A percentile compares a stretch with the other conserved stretches of the same genome.
Conservation (phyloP, 176 grass and related monocot genomes). For the Oryza australiensis region DNA sequence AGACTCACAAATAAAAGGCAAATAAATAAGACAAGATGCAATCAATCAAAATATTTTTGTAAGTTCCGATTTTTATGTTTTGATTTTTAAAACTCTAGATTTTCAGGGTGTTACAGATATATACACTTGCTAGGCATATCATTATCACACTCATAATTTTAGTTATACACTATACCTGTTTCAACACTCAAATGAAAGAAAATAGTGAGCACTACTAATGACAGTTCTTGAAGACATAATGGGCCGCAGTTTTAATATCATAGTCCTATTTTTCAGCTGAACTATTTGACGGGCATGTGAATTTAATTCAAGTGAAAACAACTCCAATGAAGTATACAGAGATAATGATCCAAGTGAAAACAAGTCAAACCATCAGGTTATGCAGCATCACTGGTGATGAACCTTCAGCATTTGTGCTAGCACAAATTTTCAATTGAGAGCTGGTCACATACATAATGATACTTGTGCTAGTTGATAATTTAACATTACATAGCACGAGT, state of each 20-base stretch:
- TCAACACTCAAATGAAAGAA: too few species aligned
- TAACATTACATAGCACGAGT: not conserved
- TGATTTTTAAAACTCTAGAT: too few species aligned
- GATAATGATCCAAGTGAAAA: not conserved
- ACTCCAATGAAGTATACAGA: not conserved
- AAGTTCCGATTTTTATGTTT: too few species aligned
- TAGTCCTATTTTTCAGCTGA: not conserved
- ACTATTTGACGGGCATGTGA: not conserved
- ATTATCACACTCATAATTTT: too few species aligned
- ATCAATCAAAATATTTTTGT: too few species aligned
- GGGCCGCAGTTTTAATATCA: not conserved
- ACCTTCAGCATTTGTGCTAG: not conserved
- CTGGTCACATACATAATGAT: not conserved
- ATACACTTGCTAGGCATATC: not conserved
- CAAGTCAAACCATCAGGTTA: not conserved
- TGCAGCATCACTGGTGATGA: constrained; percentile 1
- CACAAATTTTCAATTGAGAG: not conserved
- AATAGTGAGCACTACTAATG: too few species aligned
- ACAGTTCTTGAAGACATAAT: not conserved
- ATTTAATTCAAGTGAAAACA: not conserved
- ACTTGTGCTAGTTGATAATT: not conserved
- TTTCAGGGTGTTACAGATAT: too few species aligned
- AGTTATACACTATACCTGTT: too few species aligned
- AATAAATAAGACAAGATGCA: too few species aligned
- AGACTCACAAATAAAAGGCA: too few species aligned